Evolutionary conservation across 129 eudicot genomes (phyloP).

Genomic region (Flaveria ramosissima): DNA sequence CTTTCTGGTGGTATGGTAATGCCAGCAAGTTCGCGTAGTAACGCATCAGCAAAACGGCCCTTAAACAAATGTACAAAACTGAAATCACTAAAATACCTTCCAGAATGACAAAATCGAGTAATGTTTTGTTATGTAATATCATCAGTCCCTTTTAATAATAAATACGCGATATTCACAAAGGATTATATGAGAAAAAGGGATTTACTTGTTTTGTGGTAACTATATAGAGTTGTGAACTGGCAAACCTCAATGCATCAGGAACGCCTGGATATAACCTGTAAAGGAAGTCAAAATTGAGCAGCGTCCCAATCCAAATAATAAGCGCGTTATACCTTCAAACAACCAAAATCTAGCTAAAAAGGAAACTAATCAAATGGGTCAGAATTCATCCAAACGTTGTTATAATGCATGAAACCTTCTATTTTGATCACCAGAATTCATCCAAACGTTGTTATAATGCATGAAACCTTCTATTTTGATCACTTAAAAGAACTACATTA

Average conservation of each 20-base stretch:
- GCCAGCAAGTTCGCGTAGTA: slow-evolving; percentile 92
- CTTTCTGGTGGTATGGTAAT: slow-evolving; percentile 85
- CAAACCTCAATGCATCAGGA: slow-evolving; percentile 91
- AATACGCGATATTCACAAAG: not conserved
- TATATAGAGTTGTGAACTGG: slow-evolving; percentile 81
- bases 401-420: not conserved
- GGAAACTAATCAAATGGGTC: not conserved
- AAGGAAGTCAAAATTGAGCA: slow-evolving; percentile 14
- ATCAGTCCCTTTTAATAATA: not conserved
- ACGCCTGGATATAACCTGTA: slow-evolving; percentile 96
- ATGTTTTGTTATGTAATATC: not conserved
- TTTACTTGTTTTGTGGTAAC: slow-evolving; percentile 95
- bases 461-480: not conserved
- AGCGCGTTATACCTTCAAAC: not conserved
- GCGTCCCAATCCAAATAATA: not conserved
- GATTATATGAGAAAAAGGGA: not conserved
- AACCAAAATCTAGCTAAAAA: not conserved
- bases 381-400: not conserved
- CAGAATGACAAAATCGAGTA: not conserved
- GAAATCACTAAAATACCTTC: not conserved
- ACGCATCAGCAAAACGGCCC: slow-evolving; percentile 89
- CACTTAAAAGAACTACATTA: not conserved
- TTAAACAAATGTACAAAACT: slow-evolving; percentile 8
- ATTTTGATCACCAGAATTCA: not conserved
- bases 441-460: not conserved